phyloP scores from a whole-genome alignment of 2,329 filamentous ascomycete species.

The Xylariaceae sp. region DNA sequence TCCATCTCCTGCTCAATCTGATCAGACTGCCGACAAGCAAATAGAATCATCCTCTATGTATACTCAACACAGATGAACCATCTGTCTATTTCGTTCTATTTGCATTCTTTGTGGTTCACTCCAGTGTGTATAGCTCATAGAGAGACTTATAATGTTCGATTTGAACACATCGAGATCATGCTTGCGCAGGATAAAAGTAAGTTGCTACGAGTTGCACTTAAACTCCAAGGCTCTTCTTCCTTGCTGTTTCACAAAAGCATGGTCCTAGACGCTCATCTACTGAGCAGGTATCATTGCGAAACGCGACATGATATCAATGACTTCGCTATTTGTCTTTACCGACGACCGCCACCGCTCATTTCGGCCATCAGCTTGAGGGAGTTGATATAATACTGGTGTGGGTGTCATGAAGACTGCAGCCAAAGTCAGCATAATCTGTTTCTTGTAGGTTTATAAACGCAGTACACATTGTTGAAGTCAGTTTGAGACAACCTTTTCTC shows the following conservation, averaged over 20 bases:
- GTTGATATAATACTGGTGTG: slow-evolving; percentile 56
- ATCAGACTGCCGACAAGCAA: no score
- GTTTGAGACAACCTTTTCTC: background rate
- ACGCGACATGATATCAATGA: slow-evolving; percentile 43
- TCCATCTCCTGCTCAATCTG: no score
- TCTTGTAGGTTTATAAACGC: no score
- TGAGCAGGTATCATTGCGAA: background rate
- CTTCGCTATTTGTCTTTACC: slow-evolving; percentile 47
- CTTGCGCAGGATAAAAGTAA: background rate
- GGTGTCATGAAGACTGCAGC: slow-evolving; percentile 35
- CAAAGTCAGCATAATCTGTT: no score
- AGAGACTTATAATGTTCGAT: no score
- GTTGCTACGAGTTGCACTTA: background rate
- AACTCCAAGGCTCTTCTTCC: background rate
- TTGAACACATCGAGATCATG: no score
- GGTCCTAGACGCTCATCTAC: background rate
- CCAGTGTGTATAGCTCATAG: no score
- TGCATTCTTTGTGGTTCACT: no score
- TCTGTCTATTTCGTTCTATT: no score
- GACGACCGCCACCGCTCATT: slow-evolving; percentile 42
- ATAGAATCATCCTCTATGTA: no score
- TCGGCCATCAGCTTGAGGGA: slow-evolving; percentile 53
- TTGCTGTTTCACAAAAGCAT: background rate
- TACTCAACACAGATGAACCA: no score
- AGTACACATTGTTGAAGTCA: no score